phyloP scores from a whole-genome alignment of 2,329 filamentous ascomycete species.

The Mollisiaceae sp. region DNA sequence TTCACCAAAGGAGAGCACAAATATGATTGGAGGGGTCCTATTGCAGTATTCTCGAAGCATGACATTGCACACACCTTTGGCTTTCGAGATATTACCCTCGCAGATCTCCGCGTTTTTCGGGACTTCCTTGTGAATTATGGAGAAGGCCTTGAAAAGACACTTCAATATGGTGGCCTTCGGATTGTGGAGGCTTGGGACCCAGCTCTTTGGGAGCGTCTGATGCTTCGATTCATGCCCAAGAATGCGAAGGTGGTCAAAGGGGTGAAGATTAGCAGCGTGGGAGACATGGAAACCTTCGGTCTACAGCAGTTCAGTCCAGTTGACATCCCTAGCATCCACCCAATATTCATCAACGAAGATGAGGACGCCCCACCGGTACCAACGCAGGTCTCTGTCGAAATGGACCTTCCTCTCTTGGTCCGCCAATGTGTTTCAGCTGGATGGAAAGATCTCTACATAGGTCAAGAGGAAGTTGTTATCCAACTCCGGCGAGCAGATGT shows the following conservation, averaged over 20 bases:
- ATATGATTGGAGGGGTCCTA: not conserved
- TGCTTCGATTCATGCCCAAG: not conserved
- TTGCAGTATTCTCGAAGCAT: not conserved
- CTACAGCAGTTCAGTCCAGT: not conserved
- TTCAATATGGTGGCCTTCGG: not conserved
- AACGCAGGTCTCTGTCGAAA: not conserved
- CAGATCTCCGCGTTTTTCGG: not conserved
- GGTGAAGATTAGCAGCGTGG: not conserved
- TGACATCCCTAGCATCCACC: not conserved
- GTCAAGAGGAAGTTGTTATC: not conserved
- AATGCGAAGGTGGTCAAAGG: slow-evolving; percentile 2
- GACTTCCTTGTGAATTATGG: not conserved
- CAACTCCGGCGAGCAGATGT: too few relatives aligned
- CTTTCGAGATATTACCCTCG: not conserved
- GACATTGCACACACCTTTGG: not conserved
- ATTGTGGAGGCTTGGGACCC: not conserved
- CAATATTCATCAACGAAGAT: slow-evolving; percentile 1
- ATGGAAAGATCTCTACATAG: not conserved
- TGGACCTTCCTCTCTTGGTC: not conserved
- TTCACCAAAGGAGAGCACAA: not conserved
- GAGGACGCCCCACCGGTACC: not conserved
- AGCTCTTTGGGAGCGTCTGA: not conserved
- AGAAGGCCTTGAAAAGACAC: not conserved
- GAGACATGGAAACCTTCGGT: not conserved
- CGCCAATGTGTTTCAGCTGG: not conserved